These are phyloP conservation scores for Globisporangium nagaii DNA, from an alignment of 352 stramenopile genomes.

Conservation along the genomic window DNA sequence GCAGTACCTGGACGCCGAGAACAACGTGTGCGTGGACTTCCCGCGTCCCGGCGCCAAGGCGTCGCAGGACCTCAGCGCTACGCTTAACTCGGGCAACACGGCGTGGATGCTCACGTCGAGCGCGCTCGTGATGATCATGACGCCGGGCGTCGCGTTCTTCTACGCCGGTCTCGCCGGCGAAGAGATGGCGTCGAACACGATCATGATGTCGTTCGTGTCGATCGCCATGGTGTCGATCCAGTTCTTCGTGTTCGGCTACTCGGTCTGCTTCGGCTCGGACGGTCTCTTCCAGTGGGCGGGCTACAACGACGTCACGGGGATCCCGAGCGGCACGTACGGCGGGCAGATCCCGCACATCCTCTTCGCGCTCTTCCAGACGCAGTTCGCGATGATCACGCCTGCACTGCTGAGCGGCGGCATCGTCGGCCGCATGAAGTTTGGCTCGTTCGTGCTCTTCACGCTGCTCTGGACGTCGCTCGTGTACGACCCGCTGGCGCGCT, in stretches of 20 bases:
- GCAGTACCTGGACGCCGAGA: constrained; percentile 32
- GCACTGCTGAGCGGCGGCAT: constrained; percentile 72
- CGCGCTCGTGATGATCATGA: constrained; percentile 71
- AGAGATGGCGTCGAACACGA: constrained; percentile 73
- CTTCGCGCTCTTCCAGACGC: constrained; percentile 79
- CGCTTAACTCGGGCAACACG: constrained; percentile 47
- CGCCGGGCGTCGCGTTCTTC: constrained; percentile 65
- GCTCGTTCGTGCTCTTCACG: constrained; percentile 69
- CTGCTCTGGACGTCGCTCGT: constrained; percentile 79
- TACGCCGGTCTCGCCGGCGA: constrained; percentile 71
- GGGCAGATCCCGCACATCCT: constrained; percentile 57
- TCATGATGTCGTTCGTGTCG: constrained; percentile 74
- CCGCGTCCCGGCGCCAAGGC: constrained; percentile 27
- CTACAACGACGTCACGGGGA: constrained; percentile 50
- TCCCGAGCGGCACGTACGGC: constrained; percentile 45
- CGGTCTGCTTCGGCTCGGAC: constrained; percentile 50
- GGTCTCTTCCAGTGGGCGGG: constrained; percentile 50
- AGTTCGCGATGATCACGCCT: constrained; percentile 80
- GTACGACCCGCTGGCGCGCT: constrained; percentile 81
- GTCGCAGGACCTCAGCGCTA: constrained; percentile 18
- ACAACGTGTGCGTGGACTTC: constrained; percentile 36
- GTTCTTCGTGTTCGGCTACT: constrained; percentile 78
- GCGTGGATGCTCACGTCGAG: constrained; percentile 54
- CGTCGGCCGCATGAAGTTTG: constrained; percentile 82
- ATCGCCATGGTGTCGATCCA: constrained; percentile 80